Percentiles rank a stretch among this genome's conserved stretches.
Evolutionary conservation across 2,329 filamentous ascomycete genomes (phyloP).

Genomic region (Fusarium transvaalense): DNA sequence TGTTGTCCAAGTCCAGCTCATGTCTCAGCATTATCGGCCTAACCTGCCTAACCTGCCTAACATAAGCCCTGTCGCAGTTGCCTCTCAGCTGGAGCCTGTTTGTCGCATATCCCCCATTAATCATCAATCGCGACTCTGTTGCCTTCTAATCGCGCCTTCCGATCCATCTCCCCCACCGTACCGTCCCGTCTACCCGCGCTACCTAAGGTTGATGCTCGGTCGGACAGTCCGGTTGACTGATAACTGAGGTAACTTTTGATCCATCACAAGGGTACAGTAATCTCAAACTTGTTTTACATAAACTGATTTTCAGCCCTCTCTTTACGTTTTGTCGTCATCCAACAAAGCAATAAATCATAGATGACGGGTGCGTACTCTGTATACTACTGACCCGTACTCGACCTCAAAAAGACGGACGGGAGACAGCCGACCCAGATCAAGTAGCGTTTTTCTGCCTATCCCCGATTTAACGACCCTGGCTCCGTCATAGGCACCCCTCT

Average conservation of each 20-base stretch:
- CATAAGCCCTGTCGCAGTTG: neutral
- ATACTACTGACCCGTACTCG: neutral
- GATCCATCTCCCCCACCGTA: conserved; percentile 34
- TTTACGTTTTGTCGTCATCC: neutral
- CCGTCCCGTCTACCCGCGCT: conserved; percentile 33
- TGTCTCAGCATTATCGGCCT: conserved; percentile 1
- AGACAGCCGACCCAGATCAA: conserved; percentile 3
- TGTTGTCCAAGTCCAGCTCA: neutral
- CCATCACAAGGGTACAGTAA: too few relatives aligned
- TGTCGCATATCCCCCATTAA: conserved; percentile 2
- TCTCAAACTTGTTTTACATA: neutral
- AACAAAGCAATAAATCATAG: neutral
- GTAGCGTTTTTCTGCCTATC: conserved; percentile 33
- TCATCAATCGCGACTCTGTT: conserved; percentile 13
- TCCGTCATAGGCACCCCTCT: conserved; percentile 44
- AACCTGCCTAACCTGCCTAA: conserved; percentile 9
- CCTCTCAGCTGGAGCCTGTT: conserved; percentile 13
- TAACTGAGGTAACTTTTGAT: conserved; percentile 4
- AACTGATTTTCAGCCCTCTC: neutral
- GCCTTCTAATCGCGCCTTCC: conserved; percentile 34
- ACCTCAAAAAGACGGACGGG: neutral
- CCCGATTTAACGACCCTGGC: conserved; percentile 34
- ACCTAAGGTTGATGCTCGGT: conserved; percentile 19
- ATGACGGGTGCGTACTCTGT: neutral
- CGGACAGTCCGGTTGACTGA: conserved; percentile 21